phyloP scores from a whole-genome alignment of 257 asterid genomes.

The Capsicum rhomboideum region DNA sequence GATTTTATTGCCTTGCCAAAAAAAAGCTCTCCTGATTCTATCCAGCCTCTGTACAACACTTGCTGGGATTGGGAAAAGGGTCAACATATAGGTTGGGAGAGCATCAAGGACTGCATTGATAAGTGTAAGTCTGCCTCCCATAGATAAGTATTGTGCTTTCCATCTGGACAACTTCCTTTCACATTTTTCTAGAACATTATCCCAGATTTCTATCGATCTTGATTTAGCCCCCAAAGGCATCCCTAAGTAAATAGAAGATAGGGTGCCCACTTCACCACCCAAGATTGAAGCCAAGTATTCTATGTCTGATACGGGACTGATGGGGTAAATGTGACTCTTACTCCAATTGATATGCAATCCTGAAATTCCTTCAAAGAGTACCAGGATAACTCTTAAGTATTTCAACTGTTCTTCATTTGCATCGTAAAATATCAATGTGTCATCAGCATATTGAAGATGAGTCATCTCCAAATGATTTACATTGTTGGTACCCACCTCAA shows the following conservation, averaged over 20 bases:
- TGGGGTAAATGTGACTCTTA: not conserved
- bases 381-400: too few relatives aligned
- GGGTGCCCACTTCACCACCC: not conserved
- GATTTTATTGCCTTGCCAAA: not conserved
- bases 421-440: too few relatives aligned
- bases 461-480: not conserved
- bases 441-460: too few relatives aligned
- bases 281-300: not conserved
- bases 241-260: not conserved
- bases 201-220: not conserved
- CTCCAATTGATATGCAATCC: not conserved
- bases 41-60: too few relatives aligned
- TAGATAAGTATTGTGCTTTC: too few relatives aligned
- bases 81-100: too few relatives aligned
- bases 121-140: too few relatives aligned
- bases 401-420: too few relatives aligned
- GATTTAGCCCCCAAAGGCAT: not conserved
- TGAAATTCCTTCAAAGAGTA: too few relatives aligned
- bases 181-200: not conserved
- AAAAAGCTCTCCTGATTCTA: too few relatives aligned
- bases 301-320: not conserved
- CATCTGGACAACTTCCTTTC: not conserved
- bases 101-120: too few relatives aligned
- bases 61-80: too few relatives aligned
- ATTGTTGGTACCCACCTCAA: not conserved